Evolutionary conservation across 192 early-diverging fungal species (phyloP).

Genomic region (Entomortierella chlamydospora): DNA sequence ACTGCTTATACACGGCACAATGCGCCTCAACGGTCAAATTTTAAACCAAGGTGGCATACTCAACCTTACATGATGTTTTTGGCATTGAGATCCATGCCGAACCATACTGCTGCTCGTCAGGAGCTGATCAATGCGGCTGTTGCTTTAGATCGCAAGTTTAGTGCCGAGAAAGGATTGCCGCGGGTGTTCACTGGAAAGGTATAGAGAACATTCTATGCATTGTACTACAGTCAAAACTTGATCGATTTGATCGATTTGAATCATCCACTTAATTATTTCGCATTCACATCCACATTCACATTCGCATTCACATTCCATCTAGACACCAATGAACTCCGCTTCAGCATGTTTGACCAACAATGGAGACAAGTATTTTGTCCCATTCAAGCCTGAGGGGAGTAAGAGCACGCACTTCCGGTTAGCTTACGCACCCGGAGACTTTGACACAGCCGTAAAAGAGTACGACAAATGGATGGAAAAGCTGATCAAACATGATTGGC

Average conservation of each 20-base stretch:
- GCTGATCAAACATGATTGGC: constrained; percentile 85
- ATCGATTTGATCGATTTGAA: too few relatives aligned
- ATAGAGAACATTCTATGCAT: too few relatives aligned
- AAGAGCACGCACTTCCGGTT: constrained; percentile 80
- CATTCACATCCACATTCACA: too few relatives aligned
- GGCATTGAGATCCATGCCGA: constrained; percentile 77
- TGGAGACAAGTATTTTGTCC: constrained; percentile 78
- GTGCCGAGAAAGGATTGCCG: constrained; percentile 76
- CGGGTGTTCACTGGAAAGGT: constrained; percentile 89
- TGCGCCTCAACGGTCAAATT: constrained; percentile 43
- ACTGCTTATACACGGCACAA: constrained; percentile 38
- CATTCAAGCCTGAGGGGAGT: constrained; percentile 75
- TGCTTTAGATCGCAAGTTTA: constrained; percentile 80
- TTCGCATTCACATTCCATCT: not conserved
- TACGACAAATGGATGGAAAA: constrained; percentile 84
- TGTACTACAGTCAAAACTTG: too few relatives aligned
- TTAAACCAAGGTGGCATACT: constrained; percentile 87
- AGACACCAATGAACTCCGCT: constrained; percentile 84
- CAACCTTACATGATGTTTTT: constrained; percentile 89
- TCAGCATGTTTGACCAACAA: constrained; percentile 83
- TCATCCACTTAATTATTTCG: too few relatives aligned
- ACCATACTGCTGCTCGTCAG: constrained; percentile 72
- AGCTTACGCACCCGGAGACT: constrained; percentile 84
- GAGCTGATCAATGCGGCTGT: constrained; percentile 81
- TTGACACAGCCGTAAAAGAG: constrained; percentile 76